Percentiles rank a stretch among this genome's conserved stretches.
Evolutionary conservation across 2,329 filamentous ascomycete species (phyloP).

Genomic region (Alternaria arborescens): DNA sequence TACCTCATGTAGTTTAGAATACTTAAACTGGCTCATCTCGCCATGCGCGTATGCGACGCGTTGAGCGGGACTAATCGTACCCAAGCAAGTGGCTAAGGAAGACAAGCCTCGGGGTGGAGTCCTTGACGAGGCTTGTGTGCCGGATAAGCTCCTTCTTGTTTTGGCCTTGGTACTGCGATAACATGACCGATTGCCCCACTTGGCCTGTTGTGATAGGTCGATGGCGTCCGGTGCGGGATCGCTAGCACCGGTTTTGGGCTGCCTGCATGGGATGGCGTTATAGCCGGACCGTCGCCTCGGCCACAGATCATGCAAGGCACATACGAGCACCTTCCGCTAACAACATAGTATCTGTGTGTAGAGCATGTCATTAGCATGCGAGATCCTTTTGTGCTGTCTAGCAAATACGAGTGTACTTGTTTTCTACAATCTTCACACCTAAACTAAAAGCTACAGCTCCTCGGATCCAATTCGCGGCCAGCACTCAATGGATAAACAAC

Average conservation of each 20-base stretch:
- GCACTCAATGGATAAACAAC: neutral
- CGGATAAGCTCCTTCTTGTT: conserved; percentile 20
- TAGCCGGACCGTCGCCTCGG: conserved; percentile 4
- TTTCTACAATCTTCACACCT: neutral
- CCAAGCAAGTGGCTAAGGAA: conserved; percentile 15
- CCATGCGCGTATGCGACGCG: conserved; percentile 1
- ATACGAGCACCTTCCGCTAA: conserved; percentile 8
- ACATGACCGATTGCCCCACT: conserved; percentile 5
- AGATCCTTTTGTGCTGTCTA: neutral
- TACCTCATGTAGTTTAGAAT: conserved; percentile 5
- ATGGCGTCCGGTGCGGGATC: neutral
- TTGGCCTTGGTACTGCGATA: conserved; percentile 15
- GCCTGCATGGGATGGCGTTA: conserved; percentile 7
- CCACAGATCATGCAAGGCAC: conserved; percentile 7
- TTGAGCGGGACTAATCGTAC: neutral
- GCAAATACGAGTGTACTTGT: neutral
- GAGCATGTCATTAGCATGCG: neutral
- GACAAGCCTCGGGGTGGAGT: conserved; percentile 19
- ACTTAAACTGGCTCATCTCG: neutral
- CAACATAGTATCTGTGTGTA: neutral
- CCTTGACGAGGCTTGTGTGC: conserved; percentile 24
- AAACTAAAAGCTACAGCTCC: too few species aligned
- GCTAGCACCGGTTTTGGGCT: conserved; percentile 7
- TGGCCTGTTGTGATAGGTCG: neutral
- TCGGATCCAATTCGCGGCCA: neutral